These are phyloP conservation scores for Fusarium zealandicum DNA, from an alignment of 2,329 filamentous ascomycete species.

Conservation along the genomic window DNA sequence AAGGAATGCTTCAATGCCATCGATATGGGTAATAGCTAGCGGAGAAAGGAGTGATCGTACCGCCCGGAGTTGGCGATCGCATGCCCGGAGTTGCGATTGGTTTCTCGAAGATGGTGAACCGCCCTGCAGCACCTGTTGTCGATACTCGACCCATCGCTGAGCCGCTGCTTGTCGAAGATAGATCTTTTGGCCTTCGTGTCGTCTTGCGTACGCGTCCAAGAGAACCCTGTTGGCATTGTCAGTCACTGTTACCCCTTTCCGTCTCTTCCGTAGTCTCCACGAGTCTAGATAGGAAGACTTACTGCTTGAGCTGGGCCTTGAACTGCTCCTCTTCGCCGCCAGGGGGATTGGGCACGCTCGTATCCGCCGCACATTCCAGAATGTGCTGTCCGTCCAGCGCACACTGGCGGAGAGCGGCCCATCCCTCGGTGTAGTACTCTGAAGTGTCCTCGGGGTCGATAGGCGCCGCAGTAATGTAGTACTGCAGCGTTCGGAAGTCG, in stretches of 20 bases:
- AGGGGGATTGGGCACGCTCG: conserved; percentile 59
- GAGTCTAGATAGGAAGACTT: conserved; percentile 38
- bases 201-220: conserved; percentile 66
- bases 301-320: conserved; percentile 70
- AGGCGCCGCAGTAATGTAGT: conserved; percentile 65
- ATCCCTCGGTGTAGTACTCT: conserved; percentile 70
- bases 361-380: conserved; percentile 69
- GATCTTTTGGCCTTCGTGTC: conserved; percentile 71
- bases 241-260: neutral
- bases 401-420: conserved; percentile 68
- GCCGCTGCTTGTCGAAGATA: conserved; percentile 67
- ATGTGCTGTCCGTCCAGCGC: conserved; percentile 69
- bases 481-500: conserved; percentile 68
- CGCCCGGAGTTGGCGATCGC: conserved; percentile 63
- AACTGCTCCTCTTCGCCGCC: conserved; percentile 66
- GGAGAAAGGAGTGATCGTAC: conserved; percentile 51
- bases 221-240: conserved; percentile 53
- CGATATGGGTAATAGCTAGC: neutral
- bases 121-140: conserved; percentile 61
- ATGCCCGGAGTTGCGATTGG: conserved; percentile 58
- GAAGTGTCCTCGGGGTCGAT: conserved; percentile 61
- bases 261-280: neutral
- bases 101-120: conserved; percentile 56
- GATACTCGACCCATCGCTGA: conserved; percentile 64
- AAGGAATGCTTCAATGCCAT: neutral